Percentiles rank a stretch among this genome's conserved stretches.
Evolutionary conservation across 2,329 filamentous ascomycete genomes (phyloP).

Genomic region (Amphichorda felina): DNA sequence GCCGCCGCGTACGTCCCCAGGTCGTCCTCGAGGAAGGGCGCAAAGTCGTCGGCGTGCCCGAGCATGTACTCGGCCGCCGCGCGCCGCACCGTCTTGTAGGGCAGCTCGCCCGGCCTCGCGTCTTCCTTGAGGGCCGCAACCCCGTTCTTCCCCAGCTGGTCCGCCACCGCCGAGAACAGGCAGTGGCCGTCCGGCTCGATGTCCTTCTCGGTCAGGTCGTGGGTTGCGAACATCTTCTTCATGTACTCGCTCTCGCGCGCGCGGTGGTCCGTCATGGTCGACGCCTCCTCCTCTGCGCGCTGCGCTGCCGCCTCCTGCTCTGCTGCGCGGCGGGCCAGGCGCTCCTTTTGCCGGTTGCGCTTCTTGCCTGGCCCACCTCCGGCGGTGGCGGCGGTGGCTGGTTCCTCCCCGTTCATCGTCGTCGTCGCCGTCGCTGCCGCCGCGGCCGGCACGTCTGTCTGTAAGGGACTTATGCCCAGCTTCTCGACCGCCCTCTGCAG

Average conservation of each 20-base stretch:
- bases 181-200: constrained; percentile 91
- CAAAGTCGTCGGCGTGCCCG: constrained; percentile 66
- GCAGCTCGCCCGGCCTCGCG: constrained; percentile 16
- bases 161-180: constrained; percentile 82
- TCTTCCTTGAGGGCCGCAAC: too few relatives aligned
- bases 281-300: constrained; percentile 64
- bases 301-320: constrained; percentile 61
- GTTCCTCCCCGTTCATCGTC: neutral
- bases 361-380: constrained; percentile 43
- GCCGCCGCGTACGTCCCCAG: constrained; percentile 60
- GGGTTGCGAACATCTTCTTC: constrained; percentile 49
- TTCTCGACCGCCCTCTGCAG: constrained; percentile 9
- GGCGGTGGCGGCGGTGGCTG: neutral
- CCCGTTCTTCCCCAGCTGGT: constrained; percentile 53
- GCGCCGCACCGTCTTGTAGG: constrained; percentile 56
- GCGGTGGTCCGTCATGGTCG: constrained; percentile 60
- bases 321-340: constrained; percentile 77
- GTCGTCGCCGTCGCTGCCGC: neutral
- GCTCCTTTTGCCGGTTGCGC: constrained; percentile 82
- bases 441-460: neutral
- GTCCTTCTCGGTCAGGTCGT: constrained; percentile 60
- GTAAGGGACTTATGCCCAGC: constrained; percentile 6
- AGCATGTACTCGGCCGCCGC: constrained; percentile 70
- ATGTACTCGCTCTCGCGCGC: constrained; percentile 60
- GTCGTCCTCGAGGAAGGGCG: constrained; percentile 75